Base-by-base conservation (phyloP, 176 grass and related monocot genomes). In the Miscanthus lutarioriparius region DNA sequence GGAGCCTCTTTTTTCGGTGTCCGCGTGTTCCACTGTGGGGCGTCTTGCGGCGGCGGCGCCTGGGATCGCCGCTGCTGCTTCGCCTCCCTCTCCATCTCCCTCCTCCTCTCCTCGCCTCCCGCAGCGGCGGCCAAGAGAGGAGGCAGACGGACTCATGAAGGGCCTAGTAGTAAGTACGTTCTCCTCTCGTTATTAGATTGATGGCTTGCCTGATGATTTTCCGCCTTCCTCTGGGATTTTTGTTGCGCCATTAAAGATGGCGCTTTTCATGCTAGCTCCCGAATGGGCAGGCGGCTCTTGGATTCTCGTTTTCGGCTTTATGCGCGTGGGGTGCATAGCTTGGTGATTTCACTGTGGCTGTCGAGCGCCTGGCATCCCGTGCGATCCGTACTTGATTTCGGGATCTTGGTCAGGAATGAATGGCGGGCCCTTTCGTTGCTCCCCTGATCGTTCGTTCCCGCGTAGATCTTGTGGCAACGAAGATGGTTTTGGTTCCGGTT, bases 131-230 rank as follows among this genome's bases (percentile, higher is more conserved):
- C 51, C 0, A 54, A 58, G 68, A 80, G 69, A 48, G 80, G 80
- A 65, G 64, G 32, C 32, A 33, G 83, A 58, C 77, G 77, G 62
- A 89, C 85, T 87, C 22, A 98, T 98, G 96, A 98, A 85, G 89
- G 86, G 85, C 76, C 80, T 93, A 85, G 92, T 93, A 90, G 95
- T 98, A 95, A 95, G 95, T 91, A 91, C 69, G 79, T 95, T 87
- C 64, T 80, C 79, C 76, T 76, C 72, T 73, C 14, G 76, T 85
- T 27, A 54, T 74, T 90, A 15, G 45, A 85, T 73, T 77, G 56
- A 44, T 67, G 59, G 59, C n/a, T 4, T 33, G 78, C 16, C 19
- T 2, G 48, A 19, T 53, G 48, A 53, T 53, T 53, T 53, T 33
- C 32, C 32, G 32, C 16, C 1, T 49, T 15, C 45, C 16, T 49